phyloP scores from a whole-genome alignment of 2,329 filamentous ascomycete species.

The Monosporascus cannonballus region DNA sequence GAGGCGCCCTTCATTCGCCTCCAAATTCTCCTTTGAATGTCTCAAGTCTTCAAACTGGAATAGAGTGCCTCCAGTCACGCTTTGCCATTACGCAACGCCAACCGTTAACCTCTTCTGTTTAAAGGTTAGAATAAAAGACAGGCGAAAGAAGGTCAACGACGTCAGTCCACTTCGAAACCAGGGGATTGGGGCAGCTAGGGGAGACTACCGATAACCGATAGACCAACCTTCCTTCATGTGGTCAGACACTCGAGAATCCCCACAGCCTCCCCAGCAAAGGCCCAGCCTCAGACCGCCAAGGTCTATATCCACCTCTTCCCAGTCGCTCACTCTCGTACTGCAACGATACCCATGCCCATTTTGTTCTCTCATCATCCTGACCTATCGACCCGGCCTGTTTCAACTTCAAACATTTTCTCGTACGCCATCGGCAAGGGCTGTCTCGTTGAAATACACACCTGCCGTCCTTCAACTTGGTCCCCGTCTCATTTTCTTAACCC shows the following conservation, averaged over 20 bases:
- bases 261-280: neutral
- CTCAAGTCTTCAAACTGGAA: too few species aligned
- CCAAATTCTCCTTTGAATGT: too few species aligned
- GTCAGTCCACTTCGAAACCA: neutral
- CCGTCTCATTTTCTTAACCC: neutral
- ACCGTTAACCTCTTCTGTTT: neutral
- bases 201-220: neutral
- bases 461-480: conserved; percentile 1
- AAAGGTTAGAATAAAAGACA: neutral
- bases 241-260: neutral
- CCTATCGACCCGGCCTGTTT: conserved; percentile 18
- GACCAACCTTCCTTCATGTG: neutral
- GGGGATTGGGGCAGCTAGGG: neutral
- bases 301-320: neutral
- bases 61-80: too few species aligned
- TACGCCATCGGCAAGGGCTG: conserved; percentile 15
- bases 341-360: neutral
- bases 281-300: neutral
- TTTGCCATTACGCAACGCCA: neutral
- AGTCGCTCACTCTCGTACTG: too few species aligned
- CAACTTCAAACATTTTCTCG: conserved; percentile 16
- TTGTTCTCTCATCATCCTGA: neutral
- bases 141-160: neutral
- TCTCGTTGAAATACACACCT: conserved; percentile 17
- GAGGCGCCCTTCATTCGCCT: too few species aligned